Evolutionary conservation across 2,329 filamentous ascomycete species (phyloP), one percentile per base, ranked within the genome.

Genomic region (Alternaria sp.): DNA sequence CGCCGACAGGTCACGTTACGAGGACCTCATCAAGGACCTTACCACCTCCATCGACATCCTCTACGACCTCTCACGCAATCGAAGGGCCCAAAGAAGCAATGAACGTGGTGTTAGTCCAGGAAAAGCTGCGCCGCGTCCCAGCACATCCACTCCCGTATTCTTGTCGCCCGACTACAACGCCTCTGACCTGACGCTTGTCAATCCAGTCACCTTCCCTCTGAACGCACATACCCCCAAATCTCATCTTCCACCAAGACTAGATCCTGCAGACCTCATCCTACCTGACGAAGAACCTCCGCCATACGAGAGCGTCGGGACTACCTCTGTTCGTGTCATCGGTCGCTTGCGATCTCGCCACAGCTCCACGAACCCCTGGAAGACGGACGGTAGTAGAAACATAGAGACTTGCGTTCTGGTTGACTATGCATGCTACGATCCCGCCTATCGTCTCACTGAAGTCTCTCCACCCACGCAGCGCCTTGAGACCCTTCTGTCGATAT

Each of bases 31-130:
- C 37, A 84, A 85, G 62, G 90, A 93, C 69, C 80, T 93, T 63
- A 93, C 90, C 14, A 86, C 86, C 5, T 92, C 89, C 2, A 92
- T 93, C 73, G 91, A 93, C 76, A 92, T 89, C 0, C 82, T 94
- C 1, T 93, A 91, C 73, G 90, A 93, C 70, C 81, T 93, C 13
- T 92, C 90, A 0, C 81, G 88, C 49, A 89, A 89, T 13, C 82
- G 90, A 21, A 80, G 83, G 60, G 79, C 81, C n/a, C 72, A 66
- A 21, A 63, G 67, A 50, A 60, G 52, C 36, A 55, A 50, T 37
- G 53, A 62, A 45, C 70, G 61, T 45, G 64, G 58, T 29, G 55
- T 50, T 17, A 65, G 62, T 26, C 61, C 69, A 24, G 59, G 57
- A 40, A 75, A 75, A 57, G 36, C 62, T 31, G 56, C 58, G 24